Base-by-base conservation (phyloP, 1,284 basidiomycete genomes). In the Moniliophthora roreri region DNA sequence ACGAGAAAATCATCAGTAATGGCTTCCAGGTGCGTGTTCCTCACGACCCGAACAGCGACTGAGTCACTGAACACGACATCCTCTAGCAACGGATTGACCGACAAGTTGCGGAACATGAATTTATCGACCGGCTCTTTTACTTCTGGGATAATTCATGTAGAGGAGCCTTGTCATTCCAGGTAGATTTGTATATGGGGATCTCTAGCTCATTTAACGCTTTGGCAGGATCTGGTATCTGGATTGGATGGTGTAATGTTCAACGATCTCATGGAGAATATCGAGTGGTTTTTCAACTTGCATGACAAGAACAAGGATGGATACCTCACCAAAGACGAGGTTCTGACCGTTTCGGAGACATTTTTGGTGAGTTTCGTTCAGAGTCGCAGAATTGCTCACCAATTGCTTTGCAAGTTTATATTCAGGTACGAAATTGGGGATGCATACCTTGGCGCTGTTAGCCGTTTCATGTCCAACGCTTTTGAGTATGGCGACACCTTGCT, bases 271-370 rank as follows among this genome's bases (percentile, higher is more conserved):
- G 92, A 95, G 57, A 96, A 93, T 63, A 98, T 98, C 62, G 92
- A 97, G 68, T 98, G 96, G 95, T 96, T 99, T 74, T 98, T 99
- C 73, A 90, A 91, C 60, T 70, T 99, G 48, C 94, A 98, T 62
- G 95, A 98, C 74, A 95, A 95, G 71, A 90, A 98, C 69, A 94
- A 93, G 60, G 95, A 98, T 64, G 94, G 94, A 0, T 95, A 79
- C 66, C 74, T 99, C 57, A 96, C 95, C 2, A 98, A 96, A 70
- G 95, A 98, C 64, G 96, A 99, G 69, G 92, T 98, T 26, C 74
- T 99, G 60, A 97, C 94, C 1, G 73, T 99, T 37, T 98, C 95
- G 2, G 95, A 98, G 70, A 93, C 93, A 15, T 80, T 99, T 50
- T 75, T 99, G 70, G 93, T 95, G 50, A 67, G 88, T 47, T 9